Conservation (phyloP, 148 eudicot species). For the Chenopodium formosanum region DNA sequence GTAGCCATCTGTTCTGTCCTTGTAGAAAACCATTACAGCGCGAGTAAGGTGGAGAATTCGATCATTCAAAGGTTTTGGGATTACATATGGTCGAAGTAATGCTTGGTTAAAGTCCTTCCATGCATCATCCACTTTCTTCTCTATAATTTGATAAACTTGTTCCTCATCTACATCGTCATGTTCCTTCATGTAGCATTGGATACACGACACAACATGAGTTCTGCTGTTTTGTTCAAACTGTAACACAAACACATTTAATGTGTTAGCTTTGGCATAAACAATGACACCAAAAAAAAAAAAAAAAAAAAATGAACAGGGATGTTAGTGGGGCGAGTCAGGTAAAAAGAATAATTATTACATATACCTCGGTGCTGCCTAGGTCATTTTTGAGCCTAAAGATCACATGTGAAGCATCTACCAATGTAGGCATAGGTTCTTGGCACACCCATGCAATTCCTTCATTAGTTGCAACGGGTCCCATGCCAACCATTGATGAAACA, state of each 20-base stretch:
- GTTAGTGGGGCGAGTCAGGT: no score
- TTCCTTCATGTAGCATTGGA: no score
- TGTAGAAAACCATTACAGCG: constrained; percentile 33
- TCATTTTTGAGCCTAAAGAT: constrained; percentile 39
- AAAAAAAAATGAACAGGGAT: no score
- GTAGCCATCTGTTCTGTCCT: constrained; percentile 42
- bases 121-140: constrained; percentile 20
- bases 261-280: no score
- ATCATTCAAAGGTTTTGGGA: constrained; percentile 32
- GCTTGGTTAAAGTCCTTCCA: constrained; percentile 44
- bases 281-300: no score
- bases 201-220: no score
- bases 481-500: constrained; percentile 29
- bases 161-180: no score
- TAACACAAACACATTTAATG: no score
- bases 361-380: constrained; percentile 39
- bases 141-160: not conserved
- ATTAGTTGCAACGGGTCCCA: constrained; percentile 36
- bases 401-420: constrained; percentile 24
- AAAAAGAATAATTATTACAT: not conserved
- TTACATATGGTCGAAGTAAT: constrained; percentile 28
- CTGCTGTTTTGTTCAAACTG: no score
- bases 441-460: constrained; percentile 39
- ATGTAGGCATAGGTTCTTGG: constrained; percentile 29
- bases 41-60: constrained; percentile 31